These are phyloP conservation scores for Malania oleifera DNA, from an alignment of 164 flowering plant species.

Conservation along the genomic window DNA sequence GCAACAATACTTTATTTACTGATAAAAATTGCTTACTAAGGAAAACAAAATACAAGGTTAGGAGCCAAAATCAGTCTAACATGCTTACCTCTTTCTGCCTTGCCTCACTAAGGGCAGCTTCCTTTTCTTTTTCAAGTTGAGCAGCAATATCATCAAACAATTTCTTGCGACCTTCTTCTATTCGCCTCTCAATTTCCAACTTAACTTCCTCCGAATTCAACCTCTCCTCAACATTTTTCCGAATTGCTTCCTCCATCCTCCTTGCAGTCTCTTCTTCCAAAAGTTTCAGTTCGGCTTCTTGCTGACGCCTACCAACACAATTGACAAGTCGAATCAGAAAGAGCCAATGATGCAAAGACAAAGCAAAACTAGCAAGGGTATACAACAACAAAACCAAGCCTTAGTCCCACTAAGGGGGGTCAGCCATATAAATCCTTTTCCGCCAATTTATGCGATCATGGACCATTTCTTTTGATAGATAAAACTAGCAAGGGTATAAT, in stretches of 20 bases:
- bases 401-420: too few relatives aligned
- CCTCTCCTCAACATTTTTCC: constrained; percentile 71
- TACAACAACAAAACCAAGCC: too few relatives aligned
- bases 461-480: too few relatives aligned
- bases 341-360: too few relatives aligned
- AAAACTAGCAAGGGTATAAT: too few relatives aligned
- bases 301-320: constrained; percentile 70
- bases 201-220: constrained; percentile 70
- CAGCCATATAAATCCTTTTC: too few relatives aligned
- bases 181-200: constrained; percentile 56
- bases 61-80: neutral
- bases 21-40: too few relatives aligned
- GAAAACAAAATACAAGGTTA: too few relatives aligned
- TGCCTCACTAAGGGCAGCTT: constrained; percentile 69
- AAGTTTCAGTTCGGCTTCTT: constrained; percentile 81
- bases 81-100: constrained; percentile 64
- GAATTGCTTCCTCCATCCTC: constrained; percentile 85
- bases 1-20: too few relatives aligned
- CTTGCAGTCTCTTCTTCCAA: constrained; percentile 92
- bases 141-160: constrained; percentile 66
- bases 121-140: constrained; percentile 87
- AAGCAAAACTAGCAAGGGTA: too few relatives aligned
- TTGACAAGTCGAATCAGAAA: constrained; percentile 30
- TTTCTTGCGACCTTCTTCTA: constrained; percentile 84
- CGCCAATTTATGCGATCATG: too few relatives aligned